Conservation (phyloP, 139 green algal species). For the Closterium sp. region DNA sequence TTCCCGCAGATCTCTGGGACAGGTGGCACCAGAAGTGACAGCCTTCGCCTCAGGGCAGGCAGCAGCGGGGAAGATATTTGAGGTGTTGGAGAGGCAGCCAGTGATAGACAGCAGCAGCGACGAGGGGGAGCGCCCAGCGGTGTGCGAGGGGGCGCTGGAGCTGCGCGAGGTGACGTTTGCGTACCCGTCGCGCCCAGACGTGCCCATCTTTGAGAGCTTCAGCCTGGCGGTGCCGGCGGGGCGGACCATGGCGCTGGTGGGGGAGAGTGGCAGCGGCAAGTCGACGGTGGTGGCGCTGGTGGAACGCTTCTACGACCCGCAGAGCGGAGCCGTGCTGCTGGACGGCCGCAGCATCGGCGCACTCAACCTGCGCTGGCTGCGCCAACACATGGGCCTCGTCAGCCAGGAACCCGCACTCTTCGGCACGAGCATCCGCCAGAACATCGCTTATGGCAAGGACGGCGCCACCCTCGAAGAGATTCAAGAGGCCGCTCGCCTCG, state of each 20-base stretch:
- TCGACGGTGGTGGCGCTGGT: constrained; percentile 86
- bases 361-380: constrained; percentile 80
- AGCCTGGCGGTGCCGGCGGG: constrained; percentile 22
- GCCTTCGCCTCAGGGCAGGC: constrained; percentile 11
- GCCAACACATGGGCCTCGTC: constrained; percentile 76
- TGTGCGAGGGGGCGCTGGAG: constrained; percentile 39
- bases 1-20: constrained; percentile 17
- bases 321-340: constrained; percentile 64
- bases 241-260: constrained; percentile 83
- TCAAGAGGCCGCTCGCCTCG: constrained; percentile 55
- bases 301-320: constrained; percentile 82
- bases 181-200: constrained; percentile 45
- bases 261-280: constrained; percentile 89
- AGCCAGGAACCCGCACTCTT: constrained; percentile 88
- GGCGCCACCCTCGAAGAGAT: constrained; percentile 50
- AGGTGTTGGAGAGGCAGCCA: constrained; percentile 1
- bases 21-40: background rate
- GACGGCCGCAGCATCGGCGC: constrained; percentile 72
- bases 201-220: constrained; percentile 30
- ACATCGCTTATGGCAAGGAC: constrained; percentile 54
- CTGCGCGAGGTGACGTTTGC: constrained; percentile 34
- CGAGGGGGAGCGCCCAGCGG: background rate
- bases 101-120: constrained; percentile 6
- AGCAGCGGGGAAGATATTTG: constrained; percentile 25
- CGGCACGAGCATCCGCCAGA: constrained; percentile 51